Conservation (phyloP, 495 filamentous ascomycete genomes). For the Thermochaetoides thermophila region DNA sequence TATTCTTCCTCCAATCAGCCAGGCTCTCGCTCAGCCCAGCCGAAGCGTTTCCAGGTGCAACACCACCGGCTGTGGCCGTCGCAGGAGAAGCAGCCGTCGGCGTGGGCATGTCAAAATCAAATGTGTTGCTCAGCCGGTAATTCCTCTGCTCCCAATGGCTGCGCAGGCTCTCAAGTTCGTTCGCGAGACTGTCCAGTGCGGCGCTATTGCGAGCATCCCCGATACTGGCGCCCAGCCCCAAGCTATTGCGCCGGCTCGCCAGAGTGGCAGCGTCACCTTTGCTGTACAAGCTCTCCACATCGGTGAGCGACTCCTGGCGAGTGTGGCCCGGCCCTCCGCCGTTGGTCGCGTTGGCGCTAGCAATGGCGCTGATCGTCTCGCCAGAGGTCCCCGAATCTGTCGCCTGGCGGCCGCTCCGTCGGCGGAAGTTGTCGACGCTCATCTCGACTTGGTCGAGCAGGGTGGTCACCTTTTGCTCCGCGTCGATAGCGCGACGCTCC, state of each 20-base stretch:
- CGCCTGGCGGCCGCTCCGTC: conserved; percentile 35
- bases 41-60: too few relatives aligned
- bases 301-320: conserved; percentile 51
- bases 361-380: conserved; percentile 10
- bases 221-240: conserved; percentile 4
- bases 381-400: conserved; percentile 18
- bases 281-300: conserved; percentile 33
- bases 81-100: conserved; percentile 16
- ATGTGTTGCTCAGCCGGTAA: conserved; percentile 72
- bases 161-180: conserved; percentile 76
- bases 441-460: conserved; percentile 86
- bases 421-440: conserved; percentile 87
- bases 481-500: conserved; percentile 70
- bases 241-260: neutral
- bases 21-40: conserved; percentile 48
- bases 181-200: conserved; percentile 80
- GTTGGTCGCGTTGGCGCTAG: neutral
- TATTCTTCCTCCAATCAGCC: conserved; percentile 57
- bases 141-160: conserved; percentile 94
- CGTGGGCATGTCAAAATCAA: conserved; percentile 63
- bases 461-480: conserved; percentile 82
- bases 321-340: conserved; percentile 23
- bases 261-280: neutral
- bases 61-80: conserved; percentile 38
- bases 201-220: conserved; percentile 54